Evolutionary conservation across 768 basidiomycete genomes (phyloP).

Genomic region (Mycena indigotica): DNA sequence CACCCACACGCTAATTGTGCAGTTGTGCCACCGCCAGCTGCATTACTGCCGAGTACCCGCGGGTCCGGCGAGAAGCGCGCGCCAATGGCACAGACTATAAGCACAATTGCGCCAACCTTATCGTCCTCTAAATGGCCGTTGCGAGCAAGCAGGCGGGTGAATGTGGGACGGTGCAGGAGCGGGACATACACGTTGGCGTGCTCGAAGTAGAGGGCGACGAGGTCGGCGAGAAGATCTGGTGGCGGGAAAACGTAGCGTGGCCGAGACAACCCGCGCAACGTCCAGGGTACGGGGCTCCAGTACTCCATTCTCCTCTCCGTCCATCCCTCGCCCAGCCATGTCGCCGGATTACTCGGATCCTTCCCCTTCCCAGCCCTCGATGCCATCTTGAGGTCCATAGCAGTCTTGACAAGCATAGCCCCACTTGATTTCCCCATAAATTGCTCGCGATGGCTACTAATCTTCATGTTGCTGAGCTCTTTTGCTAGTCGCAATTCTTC

Average conservation of each 20-base stretch:
- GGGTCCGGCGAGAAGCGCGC: constrained; percentile 61
- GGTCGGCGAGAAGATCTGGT: constrained; percentile 46
- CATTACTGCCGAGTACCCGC: constrained; percentile 43
- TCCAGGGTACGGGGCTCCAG: constrained; percentile 27
- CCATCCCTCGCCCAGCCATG: constrained; percentile 36
- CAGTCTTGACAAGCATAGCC: constrained; percentile 55
- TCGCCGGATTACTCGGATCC: constrained; percentile 32
- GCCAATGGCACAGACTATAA: constrained; percentile 72
- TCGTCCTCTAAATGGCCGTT: constrained; percentile 52
- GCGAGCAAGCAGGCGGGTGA: constrained; percentile 52
- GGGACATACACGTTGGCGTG: constrained; percentile 57
- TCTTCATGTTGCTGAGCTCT: not conserved
- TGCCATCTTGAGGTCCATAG: constrained; percentile 58
- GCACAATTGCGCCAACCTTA: constrained; percentile 57
- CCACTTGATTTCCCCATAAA: constrained; percentile 64
- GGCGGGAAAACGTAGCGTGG: constrained; percentile 48
- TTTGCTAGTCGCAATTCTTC: not conserved
- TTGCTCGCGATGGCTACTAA: constrained; percentile 20
- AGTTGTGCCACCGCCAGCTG: constrained; percentile 24
- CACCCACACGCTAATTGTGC: constrained; percentile 50
- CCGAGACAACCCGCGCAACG: constrained; percentile 5
- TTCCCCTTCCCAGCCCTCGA: not conserved
- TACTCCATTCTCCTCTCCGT: constrained; percentile 17
- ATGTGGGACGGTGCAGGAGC: constrained; percentile 71
- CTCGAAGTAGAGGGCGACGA: constrained; percentile 69